Base-by-base conservation (phyloP, 2,329 filamentous ascomycete genomes). In the Fusarium scirpi region DNA sequence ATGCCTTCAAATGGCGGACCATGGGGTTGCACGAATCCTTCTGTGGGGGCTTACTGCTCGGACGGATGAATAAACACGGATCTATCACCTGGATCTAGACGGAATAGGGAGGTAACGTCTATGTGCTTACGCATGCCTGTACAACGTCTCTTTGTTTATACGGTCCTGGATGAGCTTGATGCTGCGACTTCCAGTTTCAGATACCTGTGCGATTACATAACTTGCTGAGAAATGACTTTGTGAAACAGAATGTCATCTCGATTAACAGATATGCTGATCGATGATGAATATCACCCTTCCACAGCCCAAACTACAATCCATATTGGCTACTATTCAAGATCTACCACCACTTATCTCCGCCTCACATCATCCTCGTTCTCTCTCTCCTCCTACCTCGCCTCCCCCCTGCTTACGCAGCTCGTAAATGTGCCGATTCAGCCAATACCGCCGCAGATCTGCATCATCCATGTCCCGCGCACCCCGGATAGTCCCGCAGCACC, bases 401-500 rank as follows among this genome's bases (percentile, higher is more conserved):
- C 48, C 20, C 48, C 22, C 46, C 16, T 51, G 48, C 48, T 40
- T 27, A 51, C 32, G 48, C 22, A 51, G 29, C 20, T 51, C 48
- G 32, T 38, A 25, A 40, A 51, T 51, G 16, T 51, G 48, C 29
- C 48, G 48, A 38, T 51, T 51, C 22, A 51, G 22, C 48, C 48
- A 51, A 15, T 38, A 51, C 22, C 48, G 48, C 22, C 32, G 48
- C 32, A 51, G 48, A 51, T 51, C 32, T 18, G 29, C 29, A 27
- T 51, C 32, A n/a, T 51, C 22, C 48, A 51, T 51, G 32, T 51
- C 48, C 48, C 48, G 48, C 29, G 48, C 48, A 34, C 48, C 48
- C 48, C 48, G 29, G 48, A 51, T 51, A 38, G 32, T 51, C 29
- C 48, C 48, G 48, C 48, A 51, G 48, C 48, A 51, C 48, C 48